phyloP scores from a whole-genome alignment of 805 yeast genomes.

The Ascoidea asiatica region DNA sequence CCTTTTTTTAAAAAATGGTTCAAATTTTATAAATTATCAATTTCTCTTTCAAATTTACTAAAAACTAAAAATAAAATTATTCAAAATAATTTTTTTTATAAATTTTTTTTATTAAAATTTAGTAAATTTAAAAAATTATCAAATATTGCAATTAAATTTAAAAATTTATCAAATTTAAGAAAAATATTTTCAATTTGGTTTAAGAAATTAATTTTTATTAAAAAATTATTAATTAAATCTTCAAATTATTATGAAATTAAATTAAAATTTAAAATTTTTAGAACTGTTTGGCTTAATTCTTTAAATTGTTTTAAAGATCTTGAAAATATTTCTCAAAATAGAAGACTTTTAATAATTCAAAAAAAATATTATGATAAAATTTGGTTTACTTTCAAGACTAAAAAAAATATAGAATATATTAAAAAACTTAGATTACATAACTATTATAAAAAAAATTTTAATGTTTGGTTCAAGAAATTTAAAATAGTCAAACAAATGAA shows the following conservation, averaged over 20 bases:
- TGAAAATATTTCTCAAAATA: too few species aligned
- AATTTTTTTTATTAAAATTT: conserved; percentile 2
- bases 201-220: not conserved
- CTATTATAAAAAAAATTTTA: too few species aligned
- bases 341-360: too few species aligned
- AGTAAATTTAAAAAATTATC: not conserved
- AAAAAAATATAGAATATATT: too few species aligned
- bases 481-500: not conserved
- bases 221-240: not conserved
- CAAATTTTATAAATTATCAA: not conserved
- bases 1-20: conserved; percentile 4
- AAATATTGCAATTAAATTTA: not conserved
- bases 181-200: not conserved
- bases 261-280: too few species aligned
- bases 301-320: too few species aligned
- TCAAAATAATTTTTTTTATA: conserved; percentile 3
- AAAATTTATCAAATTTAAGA: not conserved
- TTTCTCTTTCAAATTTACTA: conserved; percentile 1
- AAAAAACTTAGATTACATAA: too few species aligned
- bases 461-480: not conserved
- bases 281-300: not conserved
- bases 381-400: too few species aligned
- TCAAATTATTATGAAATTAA: too few species aligned
- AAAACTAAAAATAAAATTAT: conserved; percentile 5
- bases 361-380: too few species aligned